phyloP scores from a whole-genome alignment of 2,329 filamentous ascomycete species.

The Fusarium armeniacum region DNA sequence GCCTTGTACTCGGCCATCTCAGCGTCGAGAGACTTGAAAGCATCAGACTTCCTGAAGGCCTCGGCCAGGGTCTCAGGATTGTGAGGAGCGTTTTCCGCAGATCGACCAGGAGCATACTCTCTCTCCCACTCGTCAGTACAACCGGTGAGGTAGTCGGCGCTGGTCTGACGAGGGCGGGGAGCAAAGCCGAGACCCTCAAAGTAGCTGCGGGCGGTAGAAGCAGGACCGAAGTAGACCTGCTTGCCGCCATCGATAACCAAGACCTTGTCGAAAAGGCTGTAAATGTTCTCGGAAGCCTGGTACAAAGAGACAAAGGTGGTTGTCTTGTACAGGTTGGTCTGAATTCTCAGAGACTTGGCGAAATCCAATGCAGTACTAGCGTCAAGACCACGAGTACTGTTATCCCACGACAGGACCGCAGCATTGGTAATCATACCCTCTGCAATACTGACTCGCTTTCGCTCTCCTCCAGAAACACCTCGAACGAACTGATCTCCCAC shows the following conservation, averaged over 20 bases:
- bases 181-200: constrained; percentile 84
- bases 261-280: constrained; percentile 85
- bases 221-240: constrained; percentile 82
- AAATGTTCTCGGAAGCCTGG: constrained; percentile 87
- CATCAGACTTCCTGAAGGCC: constrained; percentile 77
- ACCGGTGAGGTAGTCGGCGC: constrained; percentile 84
- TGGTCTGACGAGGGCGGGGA: constrained; percentile 81
- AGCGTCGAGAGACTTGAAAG: constrained; percentile 67
- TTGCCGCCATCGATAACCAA: constrained; percentile 82
- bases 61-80: constrained; percentile 75
- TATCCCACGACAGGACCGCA: constrained; percentile 81
- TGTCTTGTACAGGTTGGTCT: constrained; percentile 87
- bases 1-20: constrained; percentile 80
- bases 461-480: constrained; percentile 80
- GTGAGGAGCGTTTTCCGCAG: constrained; percentile 75
- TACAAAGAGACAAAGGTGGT: constrained; percentile 90
- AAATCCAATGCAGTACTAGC: constrained; percentile 77
- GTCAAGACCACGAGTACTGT: constrained; percentile 77
- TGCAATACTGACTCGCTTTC: constrained; percentile 79
- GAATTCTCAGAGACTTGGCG: constrained; percentile 77
- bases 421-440: constrained; percentile 85
- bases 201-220: constrained; percentile 76
- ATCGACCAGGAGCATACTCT: constrained; percentile 77
- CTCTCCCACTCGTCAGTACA: constrained; percentile 89
- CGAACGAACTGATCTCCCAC: constrained; percentile 87